Percentiles rank a stretch among this genome's conserved stretches.
Evolutionary conservation across 2,329 filamentous ascomycete genomes (phyloP).

Genomic region (Cercospora sesami): DNA sequence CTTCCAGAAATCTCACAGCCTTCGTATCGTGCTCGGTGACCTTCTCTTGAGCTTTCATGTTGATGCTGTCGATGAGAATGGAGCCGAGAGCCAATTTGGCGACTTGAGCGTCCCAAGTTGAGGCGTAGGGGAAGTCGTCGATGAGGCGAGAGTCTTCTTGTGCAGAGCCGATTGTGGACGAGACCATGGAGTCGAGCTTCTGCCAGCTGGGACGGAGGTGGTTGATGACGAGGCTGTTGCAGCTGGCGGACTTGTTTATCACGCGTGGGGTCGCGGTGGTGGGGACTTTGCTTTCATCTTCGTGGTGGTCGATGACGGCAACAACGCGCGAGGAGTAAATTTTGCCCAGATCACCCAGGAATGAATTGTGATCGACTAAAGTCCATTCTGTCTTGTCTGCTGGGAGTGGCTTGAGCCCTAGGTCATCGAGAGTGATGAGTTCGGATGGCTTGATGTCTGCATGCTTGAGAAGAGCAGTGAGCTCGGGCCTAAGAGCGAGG

Average conservation of each 20-base stretch:
- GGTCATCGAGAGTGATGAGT: slow-evolving; percentile 64
- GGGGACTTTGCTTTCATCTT: slow-evolving; percentile 63
- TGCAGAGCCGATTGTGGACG: slow-evolving; percentile 45
- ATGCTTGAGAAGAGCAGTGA: slow-evolving; percentile 63
- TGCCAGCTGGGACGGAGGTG: slow-evolving; percentile 62
- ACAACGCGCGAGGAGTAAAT: slow-evolving; percentile 56
- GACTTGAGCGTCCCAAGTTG: slow-evolving; percentile 57
- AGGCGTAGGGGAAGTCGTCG: slow-evolving; percentile 40
- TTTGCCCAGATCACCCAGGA: slow-evolving; percentile 61
- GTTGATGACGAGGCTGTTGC: slow-evolving; percentile 67
- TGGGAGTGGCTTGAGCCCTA: slow-evolving; percentile 47
- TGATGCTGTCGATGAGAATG: slow-evolving; percentile 71
- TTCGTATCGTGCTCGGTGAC: slow-evolving; percentile 62
- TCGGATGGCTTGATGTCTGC: slow-evolving; percentile 61
- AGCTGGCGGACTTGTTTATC: slow-evolving; percentile 69
- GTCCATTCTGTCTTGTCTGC: slow-evolving; percentile 66
- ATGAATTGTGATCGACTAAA: slow-evolving; percentile 76
- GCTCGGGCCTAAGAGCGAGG: slow-evolving; percentile 70
- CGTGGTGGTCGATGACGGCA: slow-evolving; percentile 77
- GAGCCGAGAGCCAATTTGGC: slow-evolving; percentile 68
- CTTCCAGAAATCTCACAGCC: slow-evolving; percentile 62
- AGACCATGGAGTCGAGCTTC: slow-evolving; percentile 41
- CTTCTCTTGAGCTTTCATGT: slow-evolving; percentile 61
- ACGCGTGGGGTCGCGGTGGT: slow-evolving; percentile 56
- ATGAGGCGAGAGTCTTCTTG: slow-evolving; percentile 43